Evolutionary conservation across 2,329 filamentous ascomycete species (phyloP), one percentile per base, ranked within the genome.

Genomic region (Cercospora sp.): DNA sequence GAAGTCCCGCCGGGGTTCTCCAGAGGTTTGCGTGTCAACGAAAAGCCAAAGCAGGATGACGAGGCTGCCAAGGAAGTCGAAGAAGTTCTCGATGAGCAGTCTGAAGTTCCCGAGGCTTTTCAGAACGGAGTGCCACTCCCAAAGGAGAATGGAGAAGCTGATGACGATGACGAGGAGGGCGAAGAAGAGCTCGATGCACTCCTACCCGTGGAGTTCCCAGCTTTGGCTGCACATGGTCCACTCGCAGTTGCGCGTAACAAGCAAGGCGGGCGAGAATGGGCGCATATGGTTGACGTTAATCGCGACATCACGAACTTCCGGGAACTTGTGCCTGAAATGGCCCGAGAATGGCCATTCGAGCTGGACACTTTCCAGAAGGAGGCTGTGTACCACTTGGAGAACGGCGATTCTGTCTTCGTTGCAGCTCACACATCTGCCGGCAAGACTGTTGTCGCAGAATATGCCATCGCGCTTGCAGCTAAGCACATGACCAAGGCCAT

Each of bases 401-500:
- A 91, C 76, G 94, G 95, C 18, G 95, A 99, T 77, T 98, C 94
- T 0, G 95, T 99, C 28, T 99, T 99, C 75, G 95, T 99, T 61
- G 95, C 95, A 9, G 95, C 95, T 0, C 95, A 99, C 78, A 99
- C 95, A 0, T 99, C 95, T 37, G 95, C 95, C 24, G 95, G 95
- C 66, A 99, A 99, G 83, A 99, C 95, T 1, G 95, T 98, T 0
- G 95, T 99, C 13, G 95, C 95, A 30, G 95, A 99, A 79, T 99
- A 99, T 80, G 95, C 94, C 60, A 98, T 99, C 79, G 93, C 95
- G 6, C 84, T 99, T 67, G 95, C 95, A 32, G 90, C 93, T n/a
- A 96, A 94, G 77, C 95, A 99, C 79, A 98, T 98, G 94, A 99
- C 95, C 8, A 99, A 99, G 79, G 94, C 95, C 24, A 99, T 99